Conservation (phyloP, 140 eudicot species). For the Artemisia princeps region DNA sequence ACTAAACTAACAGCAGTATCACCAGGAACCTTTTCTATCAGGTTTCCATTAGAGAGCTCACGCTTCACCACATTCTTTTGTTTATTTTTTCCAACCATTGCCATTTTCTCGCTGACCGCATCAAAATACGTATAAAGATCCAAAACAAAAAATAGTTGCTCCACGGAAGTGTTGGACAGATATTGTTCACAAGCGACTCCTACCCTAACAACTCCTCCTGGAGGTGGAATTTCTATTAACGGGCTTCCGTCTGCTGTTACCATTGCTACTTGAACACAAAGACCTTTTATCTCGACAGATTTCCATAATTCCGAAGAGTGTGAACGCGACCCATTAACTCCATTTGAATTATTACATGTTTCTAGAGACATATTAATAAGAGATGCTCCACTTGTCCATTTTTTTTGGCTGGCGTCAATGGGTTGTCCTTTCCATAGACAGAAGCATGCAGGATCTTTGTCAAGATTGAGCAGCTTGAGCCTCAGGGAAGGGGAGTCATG, state of each 20-base stretch:
- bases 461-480: conserved; percentile 63
- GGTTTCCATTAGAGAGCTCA: conserved; percentile 37
- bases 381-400: conserved; percentile 70
- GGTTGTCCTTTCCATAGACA: conserved; percentile 88
- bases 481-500: conserved; percentile 65
- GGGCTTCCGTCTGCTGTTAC: conserved; percentile 93
- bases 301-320: conserved; percentile 48
- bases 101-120: conserved; percentile 61
- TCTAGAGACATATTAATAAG: conserved; percentile 57
- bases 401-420: conserved; percentile 83
- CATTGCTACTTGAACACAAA: conserved; percentile 85
- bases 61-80: conserved; percentile 25
- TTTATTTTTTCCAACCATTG: conserved; percentile 41
- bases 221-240: conserved; percentile 65
- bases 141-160: conserved; percentile 79
- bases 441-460: conserved; percentile 93
- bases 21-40: conserved; percentile 74
- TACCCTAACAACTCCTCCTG: conserved; percentile 87
- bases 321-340: conserved; percentile 30
- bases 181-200: conserved; percentile 77
- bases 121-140: conserved; percentile 81
- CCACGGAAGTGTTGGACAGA: conserved; percentile 85
- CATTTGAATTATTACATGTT: conserved; percentile 30
- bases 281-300: conserved; percentile 73
- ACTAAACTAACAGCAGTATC: conserved; percentile 79